Evolutionary conservation across 2,329 filamentous ascomycete genomes (phyloP), one percentile per base, ranked within the genome.

Genomic region (Madurella mycetomatis): DNA sequence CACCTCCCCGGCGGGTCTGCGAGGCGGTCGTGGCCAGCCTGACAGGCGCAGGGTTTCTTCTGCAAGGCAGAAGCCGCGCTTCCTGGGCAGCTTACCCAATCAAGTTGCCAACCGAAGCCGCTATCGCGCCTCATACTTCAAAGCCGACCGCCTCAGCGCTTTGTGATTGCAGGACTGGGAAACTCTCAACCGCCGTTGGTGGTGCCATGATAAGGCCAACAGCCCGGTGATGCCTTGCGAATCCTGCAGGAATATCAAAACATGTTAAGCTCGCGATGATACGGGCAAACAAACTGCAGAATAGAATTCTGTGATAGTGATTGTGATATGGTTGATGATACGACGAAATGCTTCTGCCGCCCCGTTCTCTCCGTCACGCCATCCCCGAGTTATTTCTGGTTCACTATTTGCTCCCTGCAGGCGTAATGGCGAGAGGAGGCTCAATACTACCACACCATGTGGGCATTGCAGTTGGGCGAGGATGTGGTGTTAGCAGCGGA

Each of bases 231-330:
- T 47, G 18, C 13, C 31, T 47, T n/a, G 44, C 17, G 34, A 11
- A 37, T 37, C 34, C 34, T 37, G 9, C 34, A 37, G 34, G 34
- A 37, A 37, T 15, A 37, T 15, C 34, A 37, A 37, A 37, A 15
- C 13, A 9, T 37, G 34, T 37, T 15, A 11, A 9, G 4, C 30
- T 37, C 13, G 45, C 31, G 45, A 47, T 45, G 18, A 30, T 19
- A 46, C 32, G 15, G 18, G 43, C 8, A 19, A 16, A 49, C 8
- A 19, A 16, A 49, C 46, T 57, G 56, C 56, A 59, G 18, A 43
- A 31, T 9, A 12, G 15, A 30, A n/a, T 16, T 50, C 39, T 58
- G 58, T 59, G 54, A 60, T 54, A 57, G 55, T 61, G 59, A 60
- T 50, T 47, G 57, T 48, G 50, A 57, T 49, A 39, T 41, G 51